Conservation (phyloP, 2,329 filamentous ascomycete species). For the Arthrobotrys megalospora region DNA sequence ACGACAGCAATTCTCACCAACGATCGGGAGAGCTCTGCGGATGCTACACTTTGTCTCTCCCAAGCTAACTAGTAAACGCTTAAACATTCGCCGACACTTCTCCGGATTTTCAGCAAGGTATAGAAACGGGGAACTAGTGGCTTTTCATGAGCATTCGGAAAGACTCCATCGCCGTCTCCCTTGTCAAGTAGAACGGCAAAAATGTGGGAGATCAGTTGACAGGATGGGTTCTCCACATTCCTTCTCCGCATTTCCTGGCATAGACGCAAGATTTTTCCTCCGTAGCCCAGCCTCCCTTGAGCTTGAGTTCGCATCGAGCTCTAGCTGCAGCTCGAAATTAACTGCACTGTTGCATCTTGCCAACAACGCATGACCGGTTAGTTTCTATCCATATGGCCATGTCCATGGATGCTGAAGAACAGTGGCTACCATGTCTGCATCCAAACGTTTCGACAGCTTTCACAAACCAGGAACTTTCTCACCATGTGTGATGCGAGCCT, state of each 20-base stretch:
- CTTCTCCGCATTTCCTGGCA: conserved; percentile 42
- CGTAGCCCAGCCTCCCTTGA: conserved; percentile 18
- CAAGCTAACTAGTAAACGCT: conserved; percentile 2
- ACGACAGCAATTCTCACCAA: conserved; percentile 32
- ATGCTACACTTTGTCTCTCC: background rate
- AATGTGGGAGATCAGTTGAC: conserved; percentile 45
- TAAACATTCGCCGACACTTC: conserved; percentile 38
- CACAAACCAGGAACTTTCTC: conserved; percentile 29
- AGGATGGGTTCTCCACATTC: conserved; percentile 51
- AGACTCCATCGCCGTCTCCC: conserved; percentile 43
- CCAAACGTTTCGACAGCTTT: conserved; percentile 1
- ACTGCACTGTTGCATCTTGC: conserved; percentile 47
- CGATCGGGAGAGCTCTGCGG: conserved; percentile 27
- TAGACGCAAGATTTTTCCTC: conserved; percentile 20
- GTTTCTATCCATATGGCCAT: conserved; percentile 1
- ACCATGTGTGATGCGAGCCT: conserved; percentile 13
- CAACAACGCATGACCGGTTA: conserved; percentile 36
- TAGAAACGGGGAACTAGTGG: background rate
- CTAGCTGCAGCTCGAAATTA: conserved; percentile 35
- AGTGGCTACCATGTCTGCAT: conserved; percentile 18
- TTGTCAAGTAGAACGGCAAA: conserved; percentile 34
- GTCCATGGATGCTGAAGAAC: conserved; percentile 2
- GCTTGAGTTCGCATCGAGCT: conserved; percentile 15
- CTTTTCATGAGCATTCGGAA: conserved; percentile 30
- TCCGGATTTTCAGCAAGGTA: conserved; percentile 55